phyloP scores from a whole-genome alignment of 2,329 filamentous ascomycete genomes.

The Byssothecium circinans region DNA sequence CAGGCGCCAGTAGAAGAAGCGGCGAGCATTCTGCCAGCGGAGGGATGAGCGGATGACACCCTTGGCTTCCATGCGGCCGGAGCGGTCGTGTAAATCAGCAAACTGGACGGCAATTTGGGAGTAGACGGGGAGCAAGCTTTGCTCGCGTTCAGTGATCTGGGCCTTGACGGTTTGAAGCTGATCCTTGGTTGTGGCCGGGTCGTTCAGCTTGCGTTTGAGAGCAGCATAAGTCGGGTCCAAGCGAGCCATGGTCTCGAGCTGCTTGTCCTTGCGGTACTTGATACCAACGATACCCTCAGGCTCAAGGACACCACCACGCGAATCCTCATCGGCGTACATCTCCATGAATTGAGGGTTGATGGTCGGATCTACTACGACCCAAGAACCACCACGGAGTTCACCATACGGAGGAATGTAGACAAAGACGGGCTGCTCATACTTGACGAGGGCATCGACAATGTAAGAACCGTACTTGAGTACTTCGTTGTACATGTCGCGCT shows the following conservation, averaged over 20 bases:
- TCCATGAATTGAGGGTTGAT: conserved; percentile 98
- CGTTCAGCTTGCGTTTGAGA: conserved; percentile 76
- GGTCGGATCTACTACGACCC: conserved; percentile 98
- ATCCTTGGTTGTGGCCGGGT: conserved; percentile 70
- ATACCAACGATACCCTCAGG: conserved; percentile 98
- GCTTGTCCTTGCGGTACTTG: conserved; percentile 97
- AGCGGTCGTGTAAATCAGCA: conserved; percentile 93
- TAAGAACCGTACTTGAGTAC: conserved; percentile 99
- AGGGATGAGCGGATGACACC: conserved; percentile 83
- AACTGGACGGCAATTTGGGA: conserved; percentile 95
- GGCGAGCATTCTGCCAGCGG: conserved; percentile 83
- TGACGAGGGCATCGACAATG: conserved; percentile 97
- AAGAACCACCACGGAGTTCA: conserved; percentile 97
- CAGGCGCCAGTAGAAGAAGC: conserved; percentile 99
- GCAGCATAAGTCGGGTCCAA: conserved; percentile 81
- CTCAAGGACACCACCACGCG: conserved; percentile 95
- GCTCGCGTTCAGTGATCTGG: conserved; percentile 83
- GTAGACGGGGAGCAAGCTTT: conserved; percentile 89
- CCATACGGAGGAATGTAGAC: conserved; percentile 97
- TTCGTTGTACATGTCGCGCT: conserved; percentile 99
- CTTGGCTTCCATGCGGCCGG: conserved; percentile 98
- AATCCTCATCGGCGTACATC: conserved; percentile 96
- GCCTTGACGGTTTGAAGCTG: conserved; percentile 77
- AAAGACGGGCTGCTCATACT: conserved; percentile 98
- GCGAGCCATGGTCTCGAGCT: conserved; percentile 95